These are phyloP conservation scores for Nemania sp. DNA, from an alignment of 2,329 filamentous ascomycete species.

Conservation along the genomic window DNA sequence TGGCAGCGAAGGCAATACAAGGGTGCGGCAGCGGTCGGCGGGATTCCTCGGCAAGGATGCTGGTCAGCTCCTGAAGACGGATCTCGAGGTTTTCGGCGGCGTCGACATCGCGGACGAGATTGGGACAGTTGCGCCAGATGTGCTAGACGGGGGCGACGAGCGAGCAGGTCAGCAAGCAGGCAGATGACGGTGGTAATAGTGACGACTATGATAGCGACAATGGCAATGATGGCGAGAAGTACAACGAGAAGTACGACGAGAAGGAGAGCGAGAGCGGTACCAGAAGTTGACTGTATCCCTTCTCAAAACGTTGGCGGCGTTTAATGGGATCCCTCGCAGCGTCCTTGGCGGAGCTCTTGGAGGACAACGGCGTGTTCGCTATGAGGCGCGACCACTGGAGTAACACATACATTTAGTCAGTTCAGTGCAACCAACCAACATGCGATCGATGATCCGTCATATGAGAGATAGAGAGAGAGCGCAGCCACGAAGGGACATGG, in stretches of 20 bases:
- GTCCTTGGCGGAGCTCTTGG: constrained; percentile 67
- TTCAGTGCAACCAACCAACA: constrained; percentile 32
- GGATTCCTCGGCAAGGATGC: constrained; percentile 88
- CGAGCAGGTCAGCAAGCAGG: constrained; percentile 20
- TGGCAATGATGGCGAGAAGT: neutral
- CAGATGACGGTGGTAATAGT: no score
- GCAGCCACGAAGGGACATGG: neutral
- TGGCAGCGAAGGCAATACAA: constrained; percentile 87
- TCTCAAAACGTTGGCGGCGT: constrained; percentile 74
- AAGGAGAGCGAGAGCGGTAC: constrained; percentile 54
- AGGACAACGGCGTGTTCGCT: constrained; percentile 70
- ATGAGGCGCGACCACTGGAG: constrained; percentile 74
- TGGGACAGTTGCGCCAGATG: constrained; percentile 72
- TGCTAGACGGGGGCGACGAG: constrained; percentile 53
- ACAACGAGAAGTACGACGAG: neutral
- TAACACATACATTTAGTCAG: constrained; percentile 34
- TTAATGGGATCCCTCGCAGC: constrained; percentile 72
- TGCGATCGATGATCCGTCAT: neutral
- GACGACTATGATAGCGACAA: no score
- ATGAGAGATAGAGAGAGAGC: neutral
- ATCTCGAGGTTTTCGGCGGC: constrained; percentile 72
- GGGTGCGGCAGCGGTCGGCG: constrained; percentile 89
- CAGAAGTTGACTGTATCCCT: constrained; percentile 72
- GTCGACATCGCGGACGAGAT: constrained; percentile 69
- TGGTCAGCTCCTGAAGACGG: constrained; percentile 72